Percentiles rank a stretch among this genome's conserved stretches.
These are phyloP conservation scores for Fusarium illudens DNA, from an alignment of 2,329 filamentous ascomycete species.

Conservation along the genomic window DNA sequence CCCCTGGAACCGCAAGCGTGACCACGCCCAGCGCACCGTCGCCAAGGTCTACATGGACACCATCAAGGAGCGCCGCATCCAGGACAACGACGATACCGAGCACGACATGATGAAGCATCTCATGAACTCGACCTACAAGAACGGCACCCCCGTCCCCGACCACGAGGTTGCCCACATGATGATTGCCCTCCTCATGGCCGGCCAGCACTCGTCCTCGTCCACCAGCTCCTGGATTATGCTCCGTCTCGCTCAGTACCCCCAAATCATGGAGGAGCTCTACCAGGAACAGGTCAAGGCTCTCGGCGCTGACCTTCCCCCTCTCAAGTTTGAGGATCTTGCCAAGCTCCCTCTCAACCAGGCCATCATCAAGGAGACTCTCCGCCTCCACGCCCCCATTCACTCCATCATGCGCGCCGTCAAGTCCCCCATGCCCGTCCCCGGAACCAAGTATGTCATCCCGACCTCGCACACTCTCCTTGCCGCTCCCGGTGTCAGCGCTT, in stretches of 20 bases:
- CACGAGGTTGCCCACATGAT: slow-evolving; percentile 91
- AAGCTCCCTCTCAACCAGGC: slow-evolving; percentile 84
- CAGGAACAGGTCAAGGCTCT: slow-evolving; percentile 80
- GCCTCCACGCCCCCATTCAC: slow-evolving; percentile 92
- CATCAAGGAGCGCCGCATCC: slow-evolving; percentile 73
- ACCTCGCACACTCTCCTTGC: slow-evolving; percentile 82
- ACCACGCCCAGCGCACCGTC: slow-evolving; percentile 82
- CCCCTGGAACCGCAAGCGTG: slow-evolving; percentile 85
- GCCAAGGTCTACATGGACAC: slow-evolving; percentile 84
- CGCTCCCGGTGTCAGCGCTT: slow-evolving; percentile 82
- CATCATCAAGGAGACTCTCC: slow-evolving; percentile 90
- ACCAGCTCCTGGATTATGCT: slow-evolving; percentile 87
- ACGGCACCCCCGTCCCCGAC: slow-evolving; percentile 80
- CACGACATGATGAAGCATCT: slow-evolving; percentile 91
- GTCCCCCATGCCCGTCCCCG: slow-evolving; percentile 82
- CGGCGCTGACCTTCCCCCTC: slow-evolving; percentile 76
- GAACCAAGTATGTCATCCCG: slow-evolving; percentile 84
- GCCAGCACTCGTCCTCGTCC: slow-evolving; percentile 87
- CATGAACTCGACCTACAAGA: slow-evolving; percentile 86
- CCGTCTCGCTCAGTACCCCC: slow-evolving; percentile 77
- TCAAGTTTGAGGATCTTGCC: slow-evolving; percentile 80
- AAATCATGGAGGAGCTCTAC: slow-evolving; percentile 82
- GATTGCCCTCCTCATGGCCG: slow-evolving; percentile 92
- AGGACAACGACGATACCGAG: slow-evolving; percentile 58
- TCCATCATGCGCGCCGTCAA: slow-evolving; percentile 94